These are phyloP conservation scores for Gardenia jasminoides DNA, from an alignment of 257 asterid species.

Conservation along the genomic window DNA sequence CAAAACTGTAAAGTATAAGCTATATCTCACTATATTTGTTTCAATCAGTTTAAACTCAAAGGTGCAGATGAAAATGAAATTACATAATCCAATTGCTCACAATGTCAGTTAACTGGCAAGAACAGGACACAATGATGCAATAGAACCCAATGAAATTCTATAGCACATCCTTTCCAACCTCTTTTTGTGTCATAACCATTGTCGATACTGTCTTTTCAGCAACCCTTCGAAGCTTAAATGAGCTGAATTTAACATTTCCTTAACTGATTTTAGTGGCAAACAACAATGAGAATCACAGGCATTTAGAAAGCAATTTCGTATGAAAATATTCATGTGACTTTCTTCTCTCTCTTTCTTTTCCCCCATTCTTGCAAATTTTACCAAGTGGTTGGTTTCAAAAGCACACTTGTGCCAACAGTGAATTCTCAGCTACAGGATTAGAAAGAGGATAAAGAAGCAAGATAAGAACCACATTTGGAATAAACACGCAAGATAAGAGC, in stretches of 20 bases:
- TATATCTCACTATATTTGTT: not conserved
- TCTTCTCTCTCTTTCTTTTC: not conserved
- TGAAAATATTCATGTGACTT: not conserved
- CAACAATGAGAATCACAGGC: not conserved
- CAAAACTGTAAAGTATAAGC: not conserved
- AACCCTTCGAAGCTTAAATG: too few relatives aligned
- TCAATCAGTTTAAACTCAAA: not conserved
- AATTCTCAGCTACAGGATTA: not conserved
- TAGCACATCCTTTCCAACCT: not conserved
- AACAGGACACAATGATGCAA: not conserved
- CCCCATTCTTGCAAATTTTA: not conserved
- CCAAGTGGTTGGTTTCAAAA: not conserved
- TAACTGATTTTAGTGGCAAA: not conserved
- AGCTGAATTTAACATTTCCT: not conserved
- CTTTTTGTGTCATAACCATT: not conserved
- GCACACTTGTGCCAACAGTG: not conserved
- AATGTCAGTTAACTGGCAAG: too few relatives aligned
- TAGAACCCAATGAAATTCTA: not conserved
- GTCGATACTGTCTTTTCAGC: not conserved
- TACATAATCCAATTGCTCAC: not conserved
- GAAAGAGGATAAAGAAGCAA: not conserved
- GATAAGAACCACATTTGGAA: not conserved
- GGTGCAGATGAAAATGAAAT: not conserved
- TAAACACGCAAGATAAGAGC: not conserved
- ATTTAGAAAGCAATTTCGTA: not conserved